phyloP scores from a whole-genome alignment of 768 basidiomycete genomes.

The Kwoniella bestiolae region DNA sequence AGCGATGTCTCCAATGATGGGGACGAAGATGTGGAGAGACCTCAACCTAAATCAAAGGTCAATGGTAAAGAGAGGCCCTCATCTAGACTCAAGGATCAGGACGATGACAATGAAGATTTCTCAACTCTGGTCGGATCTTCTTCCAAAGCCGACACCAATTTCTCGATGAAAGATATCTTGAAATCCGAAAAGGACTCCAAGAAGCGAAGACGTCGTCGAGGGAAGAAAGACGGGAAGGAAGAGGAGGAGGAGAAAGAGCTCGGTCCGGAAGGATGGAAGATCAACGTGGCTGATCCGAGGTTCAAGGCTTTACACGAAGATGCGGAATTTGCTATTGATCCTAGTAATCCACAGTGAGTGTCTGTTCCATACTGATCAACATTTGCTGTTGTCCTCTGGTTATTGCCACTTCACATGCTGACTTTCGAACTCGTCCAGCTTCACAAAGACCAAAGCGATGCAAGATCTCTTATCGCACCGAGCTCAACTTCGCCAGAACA shows the following conservation, averaged over 20 bases:
- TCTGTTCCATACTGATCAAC: no score
- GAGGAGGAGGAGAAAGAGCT: constrained; percentile 65
- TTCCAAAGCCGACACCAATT: constrained; percentile 62
- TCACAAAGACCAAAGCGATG: constrained; percentile 93
- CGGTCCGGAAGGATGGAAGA: constrained; percentile 69
- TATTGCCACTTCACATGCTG: no score
- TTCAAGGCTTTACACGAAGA: constrained; percentile 88
- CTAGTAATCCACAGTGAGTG: constrained; percentile 88
- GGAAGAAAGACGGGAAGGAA: constrained; percentile 61
- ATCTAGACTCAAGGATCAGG: constrained; percentile 27
- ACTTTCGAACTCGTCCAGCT: constrained; percentile 62
- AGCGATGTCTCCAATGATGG: constrained; percentile 58
- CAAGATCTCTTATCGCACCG: constrained; percentile 79
- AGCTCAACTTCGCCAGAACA: constrained; percentile 51
- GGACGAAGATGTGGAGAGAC: constrained; percentile 7
- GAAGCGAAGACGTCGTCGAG: constrained; percentile 59
- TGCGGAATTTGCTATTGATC: constrained; percentile 91
- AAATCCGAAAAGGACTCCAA: constrained; percentile 75
- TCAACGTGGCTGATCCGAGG: constrained; percentile 83
- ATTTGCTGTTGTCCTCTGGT: no score
- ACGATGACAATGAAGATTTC: constrained; percentile 27
- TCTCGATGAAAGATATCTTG: constrained; percentile 85
- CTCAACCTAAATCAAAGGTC: constrained; percentile 17
- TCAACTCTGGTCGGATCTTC: constrained; percentile 34
- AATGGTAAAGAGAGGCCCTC: constrained; percentile 1